phyloP scores from a whole-genome alignment of 345 rosid genomes.

The Moricandia arvensis region DNA sequence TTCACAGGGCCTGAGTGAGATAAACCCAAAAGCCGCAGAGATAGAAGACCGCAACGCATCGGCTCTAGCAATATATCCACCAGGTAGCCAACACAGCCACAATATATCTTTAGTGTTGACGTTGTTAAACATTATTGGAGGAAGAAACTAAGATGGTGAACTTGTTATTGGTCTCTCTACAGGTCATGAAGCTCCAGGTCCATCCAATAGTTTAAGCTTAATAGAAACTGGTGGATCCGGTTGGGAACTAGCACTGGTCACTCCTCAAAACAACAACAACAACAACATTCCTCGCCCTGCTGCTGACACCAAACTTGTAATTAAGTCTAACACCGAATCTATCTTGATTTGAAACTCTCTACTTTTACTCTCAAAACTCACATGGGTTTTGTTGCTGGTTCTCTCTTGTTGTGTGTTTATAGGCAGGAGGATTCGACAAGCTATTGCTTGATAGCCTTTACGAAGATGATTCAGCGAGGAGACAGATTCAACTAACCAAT shows the following conservation, averaged over 20 bases:
- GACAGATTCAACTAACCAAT: slow-evolving; percentile 68
- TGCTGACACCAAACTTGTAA: slow-evolving; percentile 73
- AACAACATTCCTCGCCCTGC: slow-evolving; percentile 39
- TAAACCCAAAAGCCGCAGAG: slow-evolving; percentile 66
- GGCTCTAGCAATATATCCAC: slow-evolving; percentile 91
- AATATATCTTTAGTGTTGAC: background rate
- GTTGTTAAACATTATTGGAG: background rate
- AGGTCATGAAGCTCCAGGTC: slow-evolving; percentile 46
- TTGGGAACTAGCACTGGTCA: slow-evolving; percentile 93
- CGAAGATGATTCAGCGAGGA: slow-evolving; percentile 80
- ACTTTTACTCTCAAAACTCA: background rate
- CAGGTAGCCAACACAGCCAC: slow-evolving; percentile 44
- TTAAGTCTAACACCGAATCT: background rate
- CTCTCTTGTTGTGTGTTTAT: slow-evolving; percentile 3
- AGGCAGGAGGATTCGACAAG: slow-evolving; percentile 96
- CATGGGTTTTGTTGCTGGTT: background rate
- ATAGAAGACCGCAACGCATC: slow-evolving; percentile 82
- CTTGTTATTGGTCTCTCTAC: slow-evolving; percentile 31
- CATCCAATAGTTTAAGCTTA: slow-evolving; percentile 56
- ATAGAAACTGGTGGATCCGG: slow-evolving; percentile 57
- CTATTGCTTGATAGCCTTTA: slow-evolving; percentile 90
- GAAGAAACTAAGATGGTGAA: background rate
- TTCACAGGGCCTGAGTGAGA: slow-evolving; percentile 68
- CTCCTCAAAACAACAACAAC: slow-evolving; percentile 72
- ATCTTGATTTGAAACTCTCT: background rate